Conservation (phyloP, 1,139 yeast species). For the Blastobotrys aristatus region DNA sequence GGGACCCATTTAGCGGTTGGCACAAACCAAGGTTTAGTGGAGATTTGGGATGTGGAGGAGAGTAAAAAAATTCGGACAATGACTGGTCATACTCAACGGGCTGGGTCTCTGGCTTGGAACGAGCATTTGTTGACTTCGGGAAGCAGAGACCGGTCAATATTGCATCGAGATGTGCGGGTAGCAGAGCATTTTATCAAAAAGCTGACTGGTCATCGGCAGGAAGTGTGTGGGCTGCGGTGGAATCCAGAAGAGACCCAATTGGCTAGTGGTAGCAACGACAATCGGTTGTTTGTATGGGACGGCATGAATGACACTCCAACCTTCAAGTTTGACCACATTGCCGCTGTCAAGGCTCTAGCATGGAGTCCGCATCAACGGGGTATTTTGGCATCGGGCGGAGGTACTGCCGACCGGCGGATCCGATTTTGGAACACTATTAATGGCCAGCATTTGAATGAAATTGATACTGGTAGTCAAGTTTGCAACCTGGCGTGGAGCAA, state of each 20-base stretch:
- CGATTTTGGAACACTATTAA: conserved; percentile 90
- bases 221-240: conserved; percentile 96
- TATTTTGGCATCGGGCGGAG: conserved; percentile 91
- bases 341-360: conserved; percentile 94
- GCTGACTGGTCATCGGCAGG: conserved; percentile 78
- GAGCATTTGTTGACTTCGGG: conserved; percentile 86
- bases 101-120: conserved; percentile 90
- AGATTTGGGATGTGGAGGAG: conserved; percentile 92
- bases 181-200: conserved; percentile 76
- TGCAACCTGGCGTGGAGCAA: conserved; percentile 93
- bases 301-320: conserved; percentile 66
- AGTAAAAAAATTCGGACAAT: conserved; percentile 80
- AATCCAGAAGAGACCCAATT: conserved; percentile 73
- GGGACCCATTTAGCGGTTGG: conserved; percentile 92
- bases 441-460: conserved; percentile 67
- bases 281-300: conserved; percentile 74
- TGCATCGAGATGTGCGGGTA: conserved; percentile 87
- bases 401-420: conserved; percentile 87
- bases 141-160: conserved; percentile 73
- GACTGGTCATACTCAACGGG: conserved; percentile 86
- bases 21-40: conserved; percentile 78
- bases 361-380: conserved; percentile 99
- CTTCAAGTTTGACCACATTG: conserved; percentile 78
- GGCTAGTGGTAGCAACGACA: conserved; percentile 67
- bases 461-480: conserved; percentile 93